These are phyloP conservation scores for Crotalaria pallida DNA, from an alignment of 306 rosid genomes.

Conservation along the genomic window DNA sequence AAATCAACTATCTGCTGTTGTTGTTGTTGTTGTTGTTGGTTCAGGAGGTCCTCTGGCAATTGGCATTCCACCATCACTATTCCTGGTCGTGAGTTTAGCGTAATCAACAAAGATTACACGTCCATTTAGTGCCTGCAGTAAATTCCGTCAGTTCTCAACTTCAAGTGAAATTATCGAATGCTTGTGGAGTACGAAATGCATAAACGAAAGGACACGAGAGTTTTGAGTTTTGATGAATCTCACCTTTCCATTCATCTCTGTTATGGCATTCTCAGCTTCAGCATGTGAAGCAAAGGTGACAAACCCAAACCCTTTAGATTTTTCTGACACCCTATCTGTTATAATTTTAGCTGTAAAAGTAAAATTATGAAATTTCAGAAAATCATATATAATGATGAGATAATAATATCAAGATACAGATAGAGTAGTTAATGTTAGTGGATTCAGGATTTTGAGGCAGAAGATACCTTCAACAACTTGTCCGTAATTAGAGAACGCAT, in stretches of 20 bases:
- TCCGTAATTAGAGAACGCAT: conserved; percentile 68
- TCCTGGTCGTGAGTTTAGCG: conserved; percentile 52
- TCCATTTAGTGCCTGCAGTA: conserved; percentile 69
- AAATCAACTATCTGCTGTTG: conserved; percentile 16
- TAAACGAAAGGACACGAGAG: not conserved
- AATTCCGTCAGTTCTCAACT: conserved; percentile 12
- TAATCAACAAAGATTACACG: conserved; percentile 79
- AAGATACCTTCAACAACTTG: conserved; percentile 79
- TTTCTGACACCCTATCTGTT: conserved; percentile 61
- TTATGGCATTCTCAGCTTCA: conserved; percentile 70
- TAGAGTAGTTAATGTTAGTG: conserved; percentile 1
- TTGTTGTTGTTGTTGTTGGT: conserved; percentile 22
- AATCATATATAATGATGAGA: not conserved
- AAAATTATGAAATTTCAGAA: conserved; percentile 18
- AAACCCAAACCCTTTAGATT: conserved; percentile 89
- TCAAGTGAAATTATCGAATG: not conserved
- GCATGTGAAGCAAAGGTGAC: conserved; percentile 80
- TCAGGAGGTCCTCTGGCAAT: conserved; percentile 93
- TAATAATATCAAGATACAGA: too few relatives aligned
- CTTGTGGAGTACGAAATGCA: not conserved
- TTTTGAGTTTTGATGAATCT: not conserved
- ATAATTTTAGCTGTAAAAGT: conserved; percentile 66
- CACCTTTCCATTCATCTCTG: conserved; percentile 85
- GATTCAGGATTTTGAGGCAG: conserved; percentile 8
- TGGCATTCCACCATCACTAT: conserved; percentile 41